Evolutionary conservation across 208 protist genomes (phyloP).

Genomic region (Tritrichomonas foetus): DNA sequence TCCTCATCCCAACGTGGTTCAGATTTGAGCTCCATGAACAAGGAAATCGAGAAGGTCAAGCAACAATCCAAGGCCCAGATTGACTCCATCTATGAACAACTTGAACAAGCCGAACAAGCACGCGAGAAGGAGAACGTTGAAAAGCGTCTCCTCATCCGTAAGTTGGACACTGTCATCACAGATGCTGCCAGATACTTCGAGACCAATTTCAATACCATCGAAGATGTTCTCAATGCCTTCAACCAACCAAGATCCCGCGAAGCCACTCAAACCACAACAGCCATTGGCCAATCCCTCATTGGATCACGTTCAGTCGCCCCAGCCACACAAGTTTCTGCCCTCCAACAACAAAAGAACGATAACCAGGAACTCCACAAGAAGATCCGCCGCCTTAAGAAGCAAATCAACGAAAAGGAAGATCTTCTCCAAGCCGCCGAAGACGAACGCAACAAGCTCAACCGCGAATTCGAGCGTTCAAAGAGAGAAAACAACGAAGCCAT

Average conservation of each 20-base stretch:
- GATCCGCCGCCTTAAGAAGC: background rate
- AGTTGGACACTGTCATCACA: background rate
- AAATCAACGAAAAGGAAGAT: background rate
- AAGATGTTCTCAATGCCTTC: background rate
- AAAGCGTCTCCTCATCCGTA: background rate
- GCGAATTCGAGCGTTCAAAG: no score
- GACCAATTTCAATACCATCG: background rate
- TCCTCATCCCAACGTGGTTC: background rate
- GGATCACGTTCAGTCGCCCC: background rate
- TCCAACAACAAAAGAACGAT: background rate
- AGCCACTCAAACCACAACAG: background rate
- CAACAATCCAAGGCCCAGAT: background rate
- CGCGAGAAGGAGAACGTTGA: background rate
- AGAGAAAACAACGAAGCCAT: no score
- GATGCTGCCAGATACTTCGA: background rate
- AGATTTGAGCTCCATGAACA: background rate
- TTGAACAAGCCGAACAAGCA: background rate
- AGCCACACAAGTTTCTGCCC: background rate
- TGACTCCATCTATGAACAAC: background rate
- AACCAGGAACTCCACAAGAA: background rate
- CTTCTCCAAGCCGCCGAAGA: no score
- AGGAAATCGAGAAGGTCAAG: background rate
- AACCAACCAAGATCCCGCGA: background rate
- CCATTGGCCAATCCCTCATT: background rate
- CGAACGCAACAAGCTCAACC: no score